phyloP scores from a whole-genome alignment of 345 rosid species.

The Isatis tinctoria region DNA sequence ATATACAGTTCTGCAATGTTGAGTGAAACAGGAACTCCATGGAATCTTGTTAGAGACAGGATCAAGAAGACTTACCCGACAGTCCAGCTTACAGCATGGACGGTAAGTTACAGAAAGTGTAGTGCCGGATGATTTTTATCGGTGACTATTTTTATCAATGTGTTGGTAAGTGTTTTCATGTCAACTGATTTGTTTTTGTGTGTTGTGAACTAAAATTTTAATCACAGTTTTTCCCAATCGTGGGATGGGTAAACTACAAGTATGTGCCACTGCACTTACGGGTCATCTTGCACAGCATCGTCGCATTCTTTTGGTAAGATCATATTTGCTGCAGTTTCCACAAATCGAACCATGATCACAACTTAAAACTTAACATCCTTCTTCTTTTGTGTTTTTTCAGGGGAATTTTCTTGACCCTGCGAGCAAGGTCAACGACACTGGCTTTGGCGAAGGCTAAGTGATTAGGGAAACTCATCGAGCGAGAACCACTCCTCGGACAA shows the following conservation, averaged over 20 bases:
- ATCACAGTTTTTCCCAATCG: conserved; percentile 84
- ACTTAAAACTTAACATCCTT: not conserved
- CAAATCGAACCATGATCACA: not conserved
- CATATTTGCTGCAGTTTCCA: conserved; percentile 1
- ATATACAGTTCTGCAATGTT: not conserved
- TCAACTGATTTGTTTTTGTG: not conserved
- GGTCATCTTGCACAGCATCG: conserved; percentile 67
- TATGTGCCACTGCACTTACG: conserved; percentile 80
- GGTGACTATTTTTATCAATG: not conserved
- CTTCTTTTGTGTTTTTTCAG: conserved; percentile 39
- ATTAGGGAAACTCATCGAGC: not conserved
- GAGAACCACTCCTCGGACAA: not conserved
- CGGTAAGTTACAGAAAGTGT: conserved; percentile 39
- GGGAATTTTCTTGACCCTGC: conserved; percentile 88
- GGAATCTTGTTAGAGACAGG: conserved; percentile 68
- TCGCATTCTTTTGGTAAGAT: conserved; percentile 75
- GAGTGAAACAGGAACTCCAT: conserved; percentile 69
- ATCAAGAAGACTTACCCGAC: conserved; percentile 73
- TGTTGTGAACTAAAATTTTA: not conserved
- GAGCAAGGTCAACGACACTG: conserved; percentile 59
- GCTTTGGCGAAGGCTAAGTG: conserved; percentile 42
- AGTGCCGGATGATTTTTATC: not conserved
- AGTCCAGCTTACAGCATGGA: conserved; percentile 78
- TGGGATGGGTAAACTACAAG: conserved; percentile 89
- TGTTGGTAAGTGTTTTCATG: not conserved